These are phyloP conservation scores for Crithidia sp. DNA, from an alignment of 208 protist genomes.

Conservation along the genomic window DNA sequence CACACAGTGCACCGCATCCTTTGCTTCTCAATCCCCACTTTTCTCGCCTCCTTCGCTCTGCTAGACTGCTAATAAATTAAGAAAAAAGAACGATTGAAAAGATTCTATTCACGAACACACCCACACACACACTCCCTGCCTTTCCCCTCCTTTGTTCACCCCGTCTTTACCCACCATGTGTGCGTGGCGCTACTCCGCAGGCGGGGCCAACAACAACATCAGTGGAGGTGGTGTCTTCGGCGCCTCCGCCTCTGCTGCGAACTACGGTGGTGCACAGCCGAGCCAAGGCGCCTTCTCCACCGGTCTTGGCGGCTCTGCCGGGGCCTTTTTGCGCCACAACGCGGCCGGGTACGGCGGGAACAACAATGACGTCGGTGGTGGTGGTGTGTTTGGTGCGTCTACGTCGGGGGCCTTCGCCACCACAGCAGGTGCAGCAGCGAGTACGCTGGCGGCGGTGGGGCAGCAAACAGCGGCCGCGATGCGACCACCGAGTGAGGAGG, in stretches of 20 bases:
- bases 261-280: neutral
- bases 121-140: neutral
- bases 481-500: conserved; percentile 9
- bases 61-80: neutral
- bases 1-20: too few species aligned
- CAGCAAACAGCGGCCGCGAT: conserved; percentile 9
- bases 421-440: conserved; percentile 15
- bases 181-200: conserved; percentile 63
- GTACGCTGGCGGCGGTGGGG: conserved; percentile 15
- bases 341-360: neutral
- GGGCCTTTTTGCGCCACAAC: conserved; percentile 59
- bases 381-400: conserved; percentile 1
- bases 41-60: neutral
- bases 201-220: conserved; percentile 14
- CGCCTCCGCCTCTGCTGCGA: conserved; percentile 5
- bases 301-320: conserved; percentile 27
- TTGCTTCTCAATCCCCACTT: neutral
- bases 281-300: conserved; percentile 11
- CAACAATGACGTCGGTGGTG: neutral
- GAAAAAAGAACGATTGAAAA: too few species aligned
- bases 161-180: conserved; percentile 28
- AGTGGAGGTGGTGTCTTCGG: neutral
- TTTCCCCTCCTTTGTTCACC: neutral
- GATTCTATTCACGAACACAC: neutral
- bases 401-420: conserved; percentile 2